Evolutionary conservation across 768 basidiomycete species (phyloP), one percentile per base, ranked within the genome.

Genomic region (Lactarius tabidus): DNA sequence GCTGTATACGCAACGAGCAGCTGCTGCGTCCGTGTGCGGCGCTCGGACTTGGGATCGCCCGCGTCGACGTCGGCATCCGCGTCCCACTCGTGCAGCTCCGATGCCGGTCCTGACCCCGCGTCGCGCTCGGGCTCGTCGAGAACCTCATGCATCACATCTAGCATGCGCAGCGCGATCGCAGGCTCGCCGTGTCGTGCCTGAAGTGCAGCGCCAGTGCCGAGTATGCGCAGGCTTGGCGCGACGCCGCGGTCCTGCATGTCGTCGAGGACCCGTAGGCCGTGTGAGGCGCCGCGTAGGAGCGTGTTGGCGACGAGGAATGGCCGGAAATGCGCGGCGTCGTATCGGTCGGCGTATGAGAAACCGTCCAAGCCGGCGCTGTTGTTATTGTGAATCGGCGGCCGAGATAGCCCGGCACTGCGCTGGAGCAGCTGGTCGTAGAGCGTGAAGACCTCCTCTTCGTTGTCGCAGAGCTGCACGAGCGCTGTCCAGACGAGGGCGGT

Each of bases 181-280:
- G 74, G 68, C 41, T 82, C 75, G 1, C 79, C 81, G 18, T 62
- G 58, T 18, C 75, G 72, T 17, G 83, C 82, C 68, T 80, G 85
- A 14, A 73, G 74, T 2, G 80, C 78, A 0, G 80, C 81, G 36
- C 85, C 70, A 35, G 81, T 78, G n/a, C 82, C 81, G 70, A 81
- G 81, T 41, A 84, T 80, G n/a, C 80, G 72, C 8, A 78, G 69
- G 28, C 73, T 74, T 0, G 86, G 86, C 6, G 70, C 59, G 33
- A 89, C 66, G 5, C 80, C 81, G 0, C 81, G 70, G 8, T 69
- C 58, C 4, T 77, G 54, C 84, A 89, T 87, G 70, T 88, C 85
- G n/a, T 67, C 67, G 43, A 89, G 58, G 23, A 87, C 76, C 26
- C 69, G 65, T 0, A 75, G 70, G 0, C 81, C 83, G 33, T 72